These are phyloP conservation scores for Xylaria venustula DNA, from an alignment of 495 filamentous ascomycete species.

Conservation along the genomic window DNA sequence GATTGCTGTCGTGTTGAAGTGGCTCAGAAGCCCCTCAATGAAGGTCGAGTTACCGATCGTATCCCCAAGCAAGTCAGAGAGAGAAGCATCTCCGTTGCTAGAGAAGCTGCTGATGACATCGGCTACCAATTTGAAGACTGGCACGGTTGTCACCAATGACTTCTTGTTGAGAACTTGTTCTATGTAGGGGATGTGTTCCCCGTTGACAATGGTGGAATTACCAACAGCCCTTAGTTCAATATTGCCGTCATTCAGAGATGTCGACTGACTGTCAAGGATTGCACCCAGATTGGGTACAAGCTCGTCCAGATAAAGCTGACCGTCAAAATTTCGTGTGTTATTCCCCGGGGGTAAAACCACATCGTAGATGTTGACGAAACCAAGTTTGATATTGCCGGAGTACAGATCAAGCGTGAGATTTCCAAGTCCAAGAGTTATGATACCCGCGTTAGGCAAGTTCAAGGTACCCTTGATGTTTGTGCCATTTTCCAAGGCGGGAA, in stretches of 20 bases:
- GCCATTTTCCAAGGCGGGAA: constrained; percentile 40
- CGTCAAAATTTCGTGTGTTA: constrained; percentile 42
- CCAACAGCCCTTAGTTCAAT: constrained; percentile 41
- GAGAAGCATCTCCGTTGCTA: constrained; percentile 15
- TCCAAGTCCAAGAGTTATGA: constrained; percentile 48
- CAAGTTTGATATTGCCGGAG: constrained; percentile 38
- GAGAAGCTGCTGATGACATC: constrained; percentile 35
- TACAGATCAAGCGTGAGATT: constrained; percentile 45
- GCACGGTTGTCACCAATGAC: constrained; percentile 34
- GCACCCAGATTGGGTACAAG: constrained; percentile 36
- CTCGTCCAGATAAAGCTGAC: constrained; percentile 33
- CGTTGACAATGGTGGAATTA: constrained; percentile 43
- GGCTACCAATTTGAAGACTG: constrained; percentile 35
- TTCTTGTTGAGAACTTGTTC: constrained; percentile 45
- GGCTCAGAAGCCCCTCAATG: constrained; percentile 23
- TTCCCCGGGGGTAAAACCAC: constrained; percentile 44
- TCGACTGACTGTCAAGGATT: constrained; percentile 33
- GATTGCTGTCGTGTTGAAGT: constrained; percentile 20
- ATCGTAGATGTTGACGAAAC: constrained; percentile 40
- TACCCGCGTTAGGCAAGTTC: constrained; percentile 46
- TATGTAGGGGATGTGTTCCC: constrained; percentile 42
- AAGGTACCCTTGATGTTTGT: constrained; percentile 35
- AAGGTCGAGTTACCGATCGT: constrained; percentile 29
- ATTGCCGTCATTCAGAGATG: constrained; percentile 35
- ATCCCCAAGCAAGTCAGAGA: constrained; percentile 24